phyloP scores from a whole-genome alignment of 257 asterid species.

The Solanum acaule region DNA sequence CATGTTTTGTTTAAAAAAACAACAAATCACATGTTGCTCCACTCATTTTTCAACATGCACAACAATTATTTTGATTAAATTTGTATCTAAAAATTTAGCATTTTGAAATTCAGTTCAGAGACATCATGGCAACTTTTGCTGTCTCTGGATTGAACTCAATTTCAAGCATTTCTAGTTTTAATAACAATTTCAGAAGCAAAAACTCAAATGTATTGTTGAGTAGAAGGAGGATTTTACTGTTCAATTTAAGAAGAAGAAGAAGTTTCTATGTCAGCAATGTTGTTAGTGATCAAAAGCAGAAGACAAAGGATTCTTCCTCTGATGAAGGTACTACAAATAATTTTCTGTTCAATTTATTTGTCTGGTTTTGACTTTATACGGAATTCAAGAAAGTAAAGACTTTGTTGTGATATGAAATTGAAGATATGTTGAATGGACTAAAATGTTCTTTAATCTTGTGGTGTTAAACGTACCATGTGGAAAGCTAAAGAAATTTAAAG shows the following conservation, averaged over 20 bases:
- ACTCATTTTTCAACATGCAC: slow-evolving; percentile 2
- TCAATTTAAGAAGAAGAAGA: slow-evolving; percentile 18
- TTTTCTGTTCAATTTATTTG: not conserved
- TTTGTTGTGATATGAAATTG: too few species aligned
- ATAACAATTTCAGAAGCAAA: not conserved
- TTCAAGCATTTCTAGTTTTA: not conserved
- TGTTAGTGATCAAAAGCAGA: slow-evolving; percentile 28
- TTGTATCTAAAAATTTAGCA: not conserved
- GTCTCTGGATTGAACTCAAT: not conserved
- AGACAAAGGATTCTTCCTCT: slow-evolving; percentile 10
- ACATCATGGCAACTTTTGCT: slow-evolving; percentile 6
- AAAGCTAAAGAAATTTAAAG: not conserved
- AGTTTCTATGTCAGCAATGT: slow-evolving; percentile 30
- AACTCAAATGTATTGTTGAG: not conserved
- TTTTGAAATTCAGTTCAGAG: not conserved
- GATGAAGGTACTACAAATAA: not conserved
- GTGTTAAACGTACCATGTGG: not conserved
- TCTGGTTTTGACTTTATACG: not conserved
- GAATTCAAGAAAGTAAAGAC: too few species aligned
- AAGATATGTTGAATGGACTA: not conserved
- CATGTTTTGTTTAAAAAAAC: not conserved
- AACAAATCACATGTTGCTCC: not conserved
- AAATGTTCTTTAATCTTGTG: not conserved
- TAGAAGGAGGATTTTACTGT: slow-evolving; percentile 2
- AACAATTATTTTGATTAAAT: not conserved